Evolutionary conservation across 2,329 filamentous ascomycete genomes (phyloP).

Genomic region (Colletotrichum eremochloae): DNA sequence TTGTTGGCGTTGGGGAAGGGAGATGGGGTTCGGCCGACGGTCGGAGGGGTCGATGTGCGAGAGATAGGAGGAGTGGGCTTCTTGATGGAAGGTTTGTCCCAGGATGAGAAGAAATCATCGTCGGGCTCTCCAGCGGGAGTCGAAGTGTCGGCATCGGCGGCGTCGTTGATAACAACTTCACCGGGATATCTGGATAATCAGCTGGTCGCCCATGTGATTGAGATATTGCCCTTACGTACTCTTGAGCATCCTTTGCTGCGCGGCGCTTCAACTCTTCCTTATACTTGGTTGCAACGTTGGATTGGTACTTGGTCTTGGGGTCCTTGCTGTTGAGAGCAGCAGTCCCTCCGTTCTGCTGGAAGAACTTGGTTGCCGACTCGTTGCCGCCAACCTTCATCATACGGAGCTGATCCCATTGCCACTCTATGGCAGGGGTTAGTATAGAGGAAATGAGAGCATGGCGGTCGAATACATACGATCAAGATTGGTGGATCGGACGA

Average conservation of each 20-base stretch:
- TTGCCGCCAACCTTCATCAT: conserved; percentile 99
- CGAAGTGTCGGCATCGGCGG: conserved; percentile 72
- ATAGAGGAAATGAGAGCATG: conserved; percentile 11
- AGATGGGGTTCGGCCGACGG: conserved; percentile 85
- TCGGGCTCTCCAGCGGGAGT: conserved; percentile 86
- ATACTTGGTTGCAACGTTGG: conserved; percentile 93
- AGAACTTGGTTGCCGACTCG: conserved; percentile 97
- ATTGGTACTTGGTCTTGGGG: conserved; percentile 96
- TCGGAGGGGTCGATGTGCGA: conserved; percentile 86
- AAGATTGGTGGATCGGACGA: conserved; percentile 97
- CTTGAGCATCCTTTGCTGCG: conserved; percentile 84
- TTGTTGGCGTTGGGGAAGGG: conserved; percentile 87
- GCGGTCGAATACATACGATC: conserved; percentile 78
- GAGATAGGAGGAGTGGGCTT: conserved; percentile 94
- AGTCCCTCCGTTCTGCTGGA: conserved; percentile 94
- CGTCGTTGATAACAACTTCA: conserved; percentile 88
- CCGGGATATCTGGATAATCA: conserved; percentile 76
- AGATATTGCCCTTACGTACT: conserved; percentile 67
- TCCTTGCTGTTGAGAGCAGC: conserved; percentile 97
- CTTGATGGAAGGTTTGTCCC: conserved; percentile 98
- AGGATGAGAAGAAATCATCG: conserved; percentile 98
- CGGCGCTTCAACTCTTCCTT: conserved; percentile 95
- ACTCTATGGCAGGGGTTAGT: conserved; percentile 67
- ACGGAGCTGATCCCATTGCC: conserved; percentile 99
- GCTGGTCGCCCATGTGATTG: conserved; percentile 23